These are phyloP conservation scores for Colletotrichum liriopes DNA, from an alignment of 2,329 filamentous ascomycete genomes.

Conservation along the genomic window DNA sequence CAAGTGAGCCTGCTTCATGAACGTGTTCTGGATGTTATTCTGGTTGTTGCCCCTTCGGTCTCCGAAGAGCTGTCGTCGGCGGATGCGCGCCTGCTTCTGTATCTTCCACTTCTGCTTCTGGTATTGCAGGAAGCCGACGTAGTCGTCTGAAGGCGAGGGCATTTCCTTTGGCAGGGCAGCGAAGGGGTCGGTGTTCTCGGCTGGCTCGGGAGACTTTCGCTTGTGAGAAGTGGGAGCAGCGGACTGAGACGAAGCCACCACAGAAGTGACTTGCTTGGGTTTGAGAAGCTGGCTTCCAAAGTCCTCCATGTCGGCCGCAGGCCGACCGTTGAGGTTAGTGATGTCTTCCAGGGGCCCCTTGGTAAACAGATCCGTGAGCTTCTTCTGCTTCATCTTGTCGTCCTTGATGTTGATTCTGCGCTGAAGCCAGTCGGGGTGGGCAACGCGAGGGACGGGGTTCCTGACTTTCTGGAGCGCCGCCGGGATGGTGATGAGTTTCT, in stretches of 20 bases:
- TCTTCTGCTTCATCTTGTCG: conserved; percentile 98
- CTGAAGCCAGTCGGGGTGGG: conserved; percentile 97
- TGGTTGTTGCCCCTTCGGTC: conserved; percentile 81
- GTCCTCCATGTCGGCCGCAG: conserved; percentile 83
- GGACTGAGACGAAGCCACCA: conserved; percentile 71
- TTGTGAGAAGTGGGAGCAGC: conserved; percentile 70
- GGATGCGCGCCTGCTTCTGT: conserved; percentile 89
- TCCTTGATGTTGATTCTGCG: conserved; percentile 95
- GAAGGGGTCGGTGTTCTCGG: conserved; percentile 82
- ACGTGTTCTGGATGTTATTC: conserved; percentile 77
- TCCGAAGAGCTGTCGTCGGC: conserved; percentile 92
- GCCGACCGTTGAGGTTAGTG: conserved; percentile 72
- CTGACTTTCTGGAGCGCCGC: conserved; percentile 94
- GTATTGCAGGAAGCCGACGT: conserved; percentile 89
- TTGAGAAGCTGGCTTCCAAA: conserved; percentile 80
- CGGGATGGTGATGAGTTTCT: conserved; percentile 99
- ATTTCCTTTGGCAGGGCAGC: conserved; percentile 85
- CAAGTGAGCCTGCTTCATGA: conserved; percentile 92
- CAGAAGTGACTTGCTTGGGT: conserved; percentile 70
- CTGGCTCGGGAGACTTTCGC: conserved; percentile 80
- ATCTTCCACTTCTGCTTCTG: conserved; percentile 99
- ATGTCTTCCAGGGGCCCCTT: conserved; percentile 83
- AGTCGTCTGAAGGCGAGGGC: conserved; percentile 89
- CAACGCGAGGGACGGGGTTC: conserved; percentile 93
- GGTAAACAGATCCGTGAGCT: conserved; percentile 93